Evolutionary conservation across 768 basidiomycete species (phyloP).

Genomic region (Serendipita indica): DNA sequence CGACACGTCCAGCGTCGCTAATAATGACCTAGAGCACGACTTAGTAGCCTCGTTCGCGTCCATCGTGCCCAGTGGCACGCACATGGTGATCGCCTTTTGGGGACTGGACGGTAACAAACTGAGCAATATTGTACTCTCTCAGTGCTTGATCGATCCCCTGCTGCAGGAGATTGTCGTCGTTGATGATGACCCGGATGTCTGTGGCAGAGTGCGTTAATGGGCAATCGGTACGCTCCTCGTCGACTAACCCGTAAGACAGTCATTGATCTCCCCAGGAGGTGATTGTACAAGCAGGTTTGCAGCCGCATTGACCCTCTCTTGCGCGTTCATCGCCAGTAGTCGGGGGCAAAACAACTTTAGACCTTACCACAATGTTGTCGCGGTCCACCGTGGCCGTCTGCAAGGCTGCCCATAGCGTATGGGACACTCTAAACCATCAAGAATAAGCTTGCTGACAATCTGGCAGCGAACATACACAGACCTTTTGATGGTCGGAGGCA

Average conservation of each 20-base stretch:
- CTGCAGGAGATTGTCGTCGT: slow-evolving; percentile 73
- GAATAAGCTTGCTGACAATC: background rate
- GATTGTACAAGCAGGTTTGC: slow-evolving; percentile 74
- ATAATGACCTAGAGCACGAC: slow-evolving; percentile 50
- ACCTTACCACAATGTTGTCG: background rate
- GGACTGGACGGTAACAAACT: slow-evolving; percentile 80
- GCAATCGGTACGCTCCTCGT: slow-evolving; percentile 10
- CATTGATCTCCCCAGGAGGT: slow-evolving; percentile 93
- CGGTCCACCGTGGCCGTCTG: background rate
- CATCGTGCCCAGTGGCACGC: slow-evolving; percentile 17
- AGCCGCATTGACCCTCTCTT: slow-evolving; percentile 55
- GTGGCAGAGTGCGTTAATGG: slow-evolving; percentile 15
- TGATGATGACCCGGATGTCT: slow-evolving; percentile 87
- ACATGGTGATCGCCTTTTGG: slow-evolving; percentile 65
- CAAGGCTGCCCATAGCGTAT: background rate
- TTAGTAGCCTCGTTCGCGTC: background rate
- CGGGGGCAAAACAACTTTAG: background rate
- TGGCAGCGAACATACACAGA: slow-evolving; percentile 11
- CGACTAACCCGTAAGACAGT: slow-evolving; percentile 69
- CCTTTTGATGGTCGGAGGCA: slow-evolving; percentile 18
- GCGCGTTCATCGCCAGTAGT: slow-evolving; percentile 34
- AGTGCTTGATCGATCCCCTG: slow-evolving; percentile 63
- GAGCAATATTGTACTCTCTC: slow-evolving; percentile 71
- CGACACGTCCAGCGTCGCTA: slow-evolving; percentile 50
- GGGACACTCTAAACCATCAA: background rate